Base-by-base conservation (phyloP, 805 yeast genomes). In the Candida taoyuanica region DNA sequence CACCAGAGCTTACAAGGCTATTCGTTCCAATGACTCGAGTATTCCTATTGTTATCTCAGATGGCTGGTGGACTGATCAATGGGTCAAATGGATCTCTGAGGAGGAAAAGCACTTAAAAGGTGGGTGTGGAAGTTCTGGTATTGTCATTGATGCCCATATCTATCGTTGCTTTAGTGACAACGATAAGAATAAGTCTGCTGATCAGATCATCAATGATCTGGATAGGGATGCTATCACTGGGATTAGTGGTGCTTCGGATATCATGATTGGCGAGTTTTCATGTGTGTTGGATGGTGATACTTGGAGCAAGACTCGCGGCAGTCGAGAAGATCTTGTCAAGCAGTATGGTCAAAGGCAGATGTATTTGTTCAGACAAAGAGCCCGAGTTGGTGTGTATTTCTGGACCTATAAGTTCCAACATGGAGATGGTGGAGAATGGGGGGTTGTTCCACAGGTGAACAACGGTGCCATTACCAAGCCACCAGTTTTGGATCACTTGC, bases 341-440 rank as follows among this genome's bases (percentile, higher is more conserved):
- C 62, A 72, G 34, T 89, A 67, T 55, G 96, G 95, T 9, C 65
- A 65, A 15, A 59, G 57, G n/a, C 80, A 86, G 57, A 47, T 60
- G 5, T 52, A 61, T 3, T 46, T 73, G 5, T 74, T 84, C 53
- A 53, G 58, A 5, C 50, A 71, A 27, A 62, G 81, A 25, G 81
- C 91, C 2, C 59, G 68, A 8, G 72, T 77, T 40, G 98, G 98
- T 0, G 70, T 75, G 42, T 89, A 72, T 60, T 91, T 93, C 62
- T 91, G 98, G 98, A 85, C 96, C 2, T 84, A 65, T 59, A 86
- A 87, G 62, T 89, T 89, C 55, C 76, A 82, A 56, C 70, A 78
- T 40, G 97, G 97, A 2, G 82, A 81, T 54, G 97, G 97, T 30
- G 98, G 98, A 13, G 97, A 87, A 63, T 91, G 98, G 98, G 97